Evolutionary conservation across 2,329 filamentous ascomycete genomes (phyloP), one percentile per base, ranked within the genome.

Genomic region (Apiospora kogelbergensis): DNA sequence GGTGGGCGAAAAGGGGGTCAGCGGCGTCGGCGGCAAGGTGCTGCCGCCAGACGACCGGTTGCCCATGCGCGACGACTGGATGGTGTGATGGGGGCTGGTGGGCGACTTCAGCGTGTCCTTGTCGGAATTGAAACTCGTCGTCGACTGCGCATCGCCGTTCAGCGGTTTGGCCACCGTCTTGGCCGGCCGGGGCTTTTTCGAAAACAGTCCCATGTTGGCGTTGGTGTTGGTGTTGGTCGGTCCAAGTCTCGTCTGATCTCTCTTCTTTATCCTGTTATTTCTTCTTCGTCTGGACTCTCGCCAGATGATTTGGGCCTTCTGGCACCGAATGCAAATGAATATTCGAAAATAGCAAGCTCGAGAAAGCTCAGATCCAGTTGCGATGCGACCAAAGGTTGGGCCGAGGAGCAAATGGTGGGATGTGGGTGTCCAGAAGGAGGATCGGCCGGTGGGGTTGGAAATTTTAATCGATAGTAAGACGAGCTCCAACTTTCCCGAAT

Each of bases 131-230:
- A 71, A 69, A 63, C 68, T 69, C 10, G 69, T 48, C 44, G 69
- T 69, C 11, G 69, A 70, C 11, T 71, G 68, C 15, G 69, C 57
- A 17, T 71, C 69, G 68, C 67, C 66, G 3, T 33, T 22, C 7
- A 69, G 57, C 24, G 41, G 42, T 44, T 68, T 70, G 44, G 63
- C 67, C 53, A 63, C 64, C 40, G 67, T 60, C 69, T 69, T 71
- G 60, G 68, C 67, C 45, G 65, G 44, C 63, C 68, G 69, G 7
- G 69, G 65, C 44, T 71, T 71, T 53, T 67, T 69, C 45, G 69
- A 69, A 46, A 71, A 71, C n/a, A 71, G 64, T n/a, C 69, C 69
- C 69, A 71, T 71, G 13, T 17, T 64, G 37, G 17, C 24, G n/a
- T n/a, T n/a, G n/a, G n/a, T 10, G 26, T 53, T 53, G 20, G n/a